Evolutionary conservation across 73 alveolate species (phyloP).

Genomic region (Paramecium biaurelia): DNA sequence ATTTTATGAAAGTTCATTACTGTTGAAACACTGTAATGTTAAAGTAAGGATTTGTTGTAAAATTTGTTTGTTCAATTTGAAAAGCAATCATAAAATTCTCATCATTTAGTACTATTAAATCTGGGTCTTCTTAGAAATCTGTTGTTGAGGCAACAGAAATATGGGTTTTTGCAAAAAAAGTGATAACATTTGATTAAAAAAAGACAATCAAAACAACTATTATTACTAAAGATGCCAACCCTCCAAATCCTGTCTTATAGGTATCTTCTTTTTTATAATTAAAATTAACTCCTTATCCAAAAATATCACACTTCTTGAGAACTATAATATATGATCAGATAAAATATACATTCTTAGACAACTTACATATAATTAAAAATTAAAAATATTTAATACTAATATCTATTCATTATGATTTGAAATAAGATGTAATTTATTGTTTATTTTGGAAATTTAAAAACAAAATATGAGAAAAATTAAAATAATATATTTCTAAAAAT

Average conservation of each 20-base stretch:
- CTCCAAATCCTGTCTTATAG: constrained; percentile 37
- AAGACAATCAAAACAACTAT: constrained; percentile 7
- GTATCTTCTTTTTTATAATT: constrained; percentile 4
- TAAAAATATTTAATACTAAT: not conserved
- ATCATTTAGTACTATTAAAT: not conserved
- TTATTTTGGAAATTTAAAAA: no score
- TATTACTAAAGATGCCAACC: not conserved
- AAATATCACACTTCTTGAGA: constrained; percentile 30
- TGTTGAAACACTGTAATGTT: not conserved
- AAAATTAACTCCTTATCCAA: constrained; percentile 8
- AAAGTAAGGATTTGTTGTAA: not conserved
- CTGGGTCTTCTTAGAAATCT: not conserved
- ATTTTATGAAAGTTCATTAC: not conserved
- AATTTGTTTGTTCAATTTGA: not conserved
- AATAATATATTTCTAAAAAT: not conserved
- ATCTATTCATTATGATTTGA: not conserved
- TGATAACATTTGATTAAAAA: not conserved
- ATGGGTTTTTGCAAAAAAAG: constrained; percentile 28
- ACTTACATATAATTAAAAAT: not conserved
- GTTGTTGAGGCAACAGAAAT: not conserved
- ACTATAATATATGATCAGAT: not conserved
- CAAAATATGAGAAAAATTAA: not conserved
- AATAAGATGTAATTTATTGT: no score
- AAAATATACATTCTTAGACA: not conserved
- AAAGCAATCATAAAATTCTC: constrained; percentile 34